Base-by-base conservation (phyloP, 805 yeast species). In the Cyberlindnera veronae region DNA sequence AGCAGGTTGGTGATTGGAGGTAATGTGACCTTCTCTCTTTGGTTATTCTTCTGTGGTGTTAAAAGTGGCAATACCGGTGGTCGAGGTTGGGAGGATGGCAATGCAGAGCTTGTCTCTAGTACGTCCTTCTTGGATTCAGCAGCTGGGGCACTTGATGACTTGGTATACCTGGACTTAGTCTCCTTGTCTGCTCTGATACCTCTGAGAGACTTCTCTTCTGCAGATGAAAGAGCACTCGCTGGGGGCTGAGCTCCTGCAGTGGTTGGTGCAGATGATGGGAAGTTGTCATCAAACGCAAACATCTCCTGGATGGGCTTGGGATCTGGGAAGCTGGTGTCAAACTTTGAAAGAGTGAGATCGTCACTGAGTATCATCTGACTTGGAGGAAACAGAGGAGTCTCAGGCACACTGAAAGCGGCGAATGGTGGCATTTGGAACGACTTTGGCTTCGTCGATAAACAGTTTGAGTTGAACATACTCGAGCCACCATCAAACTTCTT, bases 291-390 rank as follows among this genome's bases (percentile, higher is more conserved):
- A n/a, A 41, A 22, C 3, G 37, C 50, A 24, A 53, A 49, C 12
- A 47, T 11, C 4, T 50, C 55, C 19, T 34, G 35, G 4, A 45
- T 21, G 12, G 57, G 49, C 16, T 32, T 46, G 7, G 51, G 45
- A 7, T 48, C 54, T 12, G 55, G 51, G 29, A 47, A 48, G 35
- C 42, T 50, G 12, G 47, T 43, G 15, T 48, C 53, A 16, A 50
- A 41, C 12, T 44, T 44, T 13, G 50, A 38, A 1, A 50, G 27
- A 11, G 45, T 27, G 19, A 40, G 31, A 24, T 44, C 48, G 17
- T 44, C 48, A 32, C 48, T 44, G 32, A 40, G 29, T 8, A 37
- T 14, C 28, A 32, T 22, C 3, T 38, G 29, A 15, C 11, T 19
- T 27, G 36, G 35, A 13, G 39, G 29, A 7, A 23, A 12, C 20